Conservation (phyloP, 129 eudicot genomes). For the Logfia minima region DNA sequence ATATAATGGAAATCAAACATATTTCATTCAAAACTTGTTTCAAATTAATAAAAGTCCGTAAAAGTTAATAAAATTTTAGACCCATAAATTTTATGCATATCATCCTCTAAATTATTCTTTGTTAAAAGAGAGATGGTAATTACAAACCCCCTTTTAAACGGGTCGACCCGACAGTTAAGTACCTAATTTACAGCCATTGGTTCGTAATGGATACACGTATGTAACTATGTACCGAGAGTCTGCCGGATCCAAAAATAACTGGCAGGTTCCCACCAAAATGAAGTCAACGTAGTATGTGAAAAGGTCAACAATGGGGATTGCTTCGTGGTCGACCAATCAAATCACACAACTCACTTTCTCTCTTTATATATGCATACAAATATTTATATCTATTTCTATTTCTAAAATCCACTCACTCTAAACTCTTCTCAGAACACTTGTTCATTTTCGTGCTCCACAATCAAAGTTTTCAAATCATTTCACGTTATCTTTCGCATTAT, state of each 20-base stretch:
- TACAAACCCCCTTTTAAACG: too few relatives aligned
- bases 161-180: too few relatives aligned
- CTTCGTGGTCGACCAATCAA: background rate
- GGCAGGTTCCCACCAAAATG: constrained; percentile 31
- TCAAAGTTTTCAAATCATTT: background rate
- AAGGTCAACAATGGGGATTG: background rate
- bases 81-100: too few relatives aligned
- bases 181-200: too few relatives aligned
- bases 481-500: background rate
- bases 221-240: background rate
- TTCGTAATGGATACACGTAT: background rate
- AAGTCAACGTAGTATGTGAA: constrained; percentile 23
- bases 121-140: too few relatives aligned
- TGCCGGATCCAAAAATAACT: constrained; percentile 16
- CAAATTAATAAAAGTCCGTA: too few relatives aligned
- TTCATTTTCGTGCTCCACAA: background rate
- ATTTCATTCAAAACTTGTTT: too few relatives aligned
- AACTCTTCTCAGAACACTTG: background rate
- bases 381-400: background rate
- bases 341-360: background rate
- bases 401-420: background rate
- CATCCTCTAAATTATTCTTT: too few relatives aligned
- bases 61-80: too few relatives aligned
- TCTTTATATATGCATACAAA: background rate
- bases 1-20: too few relatives aligned